phyloP scores from a whole-genome alignment of 1,139 yeast genomes.

The Keqinozyma sinolaborantium region DNA sequence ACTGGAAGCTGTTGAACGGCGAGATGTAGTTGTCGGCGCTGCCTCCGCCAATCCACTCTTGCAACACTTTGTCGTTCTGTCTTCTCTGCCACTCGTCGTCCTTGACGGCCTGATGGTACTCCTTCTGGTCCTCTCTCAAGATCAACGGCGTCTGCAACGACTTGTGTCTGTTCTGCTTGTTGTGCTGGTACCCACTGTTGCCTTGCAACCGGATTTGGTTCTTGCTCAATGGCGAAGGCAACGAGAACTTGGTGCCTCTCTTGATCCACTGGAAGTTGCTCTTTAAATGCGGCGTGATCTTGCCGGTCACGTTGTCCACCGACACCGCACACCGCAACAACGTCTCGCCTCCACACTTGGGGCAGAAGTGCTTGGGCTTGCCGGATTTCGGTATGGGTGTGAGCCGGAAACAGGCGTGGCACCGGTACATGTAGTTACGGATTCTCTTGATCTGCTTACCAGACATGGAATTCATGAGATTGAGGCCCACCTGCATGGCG shows the following conservation, averaged over 20 bases:
- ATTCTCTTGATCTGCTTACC: slow-evolving; percentile 85
- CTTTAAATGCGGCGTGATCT: slow-evolving; percentile 85
- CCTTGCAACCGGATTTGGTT: slow-evolving; percentile 61
- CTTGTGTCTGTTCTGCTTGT: slow-evolving; percentile 54
- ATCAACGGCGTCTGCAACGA: slow-evolving; percentile 51
- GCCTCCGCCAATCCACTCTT: slow-evolving; percentile 92
- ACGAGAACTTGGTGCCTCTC: slow-evolving; percentile 76
- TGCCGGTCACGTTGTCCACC: slow-evolving; percentile 75
- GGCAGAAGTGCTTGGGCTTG: slow-evolving; percentile 81
- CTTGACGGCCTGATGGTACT: slow-evolving; percentile 82
- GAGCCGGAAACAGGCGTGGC: slow-evolving; percentile 92
- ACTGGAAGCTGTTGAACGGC: slow-evolving; percentile 75
- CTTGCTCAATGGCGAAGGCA: slow-evolving; percentile 71
- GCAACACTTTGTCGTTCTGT: slow-evolving; percentile 79
- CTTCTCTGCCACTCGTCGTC: slow-evolving; percentile 85
- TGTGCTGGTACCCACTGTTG: slow-evolving; percentile 70
- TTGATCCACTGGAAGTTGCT: slow-evolving; percentile 91
- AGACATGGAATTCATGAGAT: slow-evolving; percentile 78
- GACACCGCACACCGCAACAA: slow-evolving; percentile 88
- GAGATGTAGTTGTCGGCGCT: slow-evolving; percentile 87
- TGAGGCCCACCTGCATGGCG: slow-evolving; percentile 83
- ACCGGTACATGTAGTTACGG: slow-evolving; percentile 89
- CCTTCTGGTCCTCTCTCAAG: slow-evolving; percentile 90
- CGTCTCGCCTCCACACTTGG: slow-evolving; percentile 94
- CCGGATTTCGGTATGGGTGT: slow-evolving; percentile 77